Evolutionary conservation across 805 yeast genomes (phyloP), one percentile per base, ranked within the genome.

Genomic region (Metschnikowia rubicola): DNA sequence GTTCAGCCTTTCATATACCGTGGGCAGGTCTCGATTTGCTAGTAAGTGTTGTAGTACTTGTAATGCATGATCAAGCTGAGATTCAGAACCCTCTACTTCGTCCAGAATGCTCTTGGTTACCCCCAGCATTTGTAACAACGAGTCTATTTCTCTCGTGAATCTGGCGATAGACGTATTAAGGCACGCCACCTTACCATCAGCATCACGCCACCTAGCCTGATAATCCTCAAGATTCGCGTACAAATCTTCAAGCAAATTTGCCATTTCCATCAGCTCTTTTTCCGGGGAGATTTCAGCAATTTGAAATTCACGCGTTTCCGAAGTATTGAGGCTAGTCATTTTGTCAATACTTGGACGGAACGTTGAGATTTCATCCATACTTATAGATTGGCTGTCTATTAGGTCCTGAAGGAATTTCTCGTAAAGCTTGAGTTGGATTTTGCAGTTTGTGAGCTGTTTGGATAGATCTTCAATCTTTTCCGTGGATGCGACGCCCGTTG

Each of bases 371-470:
- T 63, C 67, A 10, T 47, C 55, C 30, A 52, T 36, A 33, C 57
- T 61, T 17, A 60, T 35, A 30, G 53, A 41, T 47, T 49, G 53
- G 13, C 26, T 41, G 38, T 51, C 67, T 2, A 71, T 64, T 9
- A 72, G 43, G 39, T 64, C 66, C 41, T 70, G 75, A 3, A 73
- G 54, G 42, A 71, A 71, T 46, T 68, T 67, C 51, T 67, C 68
- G 60, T 70, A 68, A 40, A 71, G 61, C 48, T 69, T 61, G 52
- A 73, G 62, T 58, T 75, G 64, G 32, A 61, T 67, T 38, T 64
- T 64, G 49, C 69, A 71, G 10, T 70, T 64, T 3, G 73, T 66
- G 28, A 71, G 57, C 35, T 51, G 57, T 21, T 51, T 53, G 8
- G 59, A 43, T n/a, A 55, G 54, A n/a, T 55, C 57, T 21, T 54